Base-by-base conservation (phyloP, 106 monocot species). In the Hemerocallis citrina region DNA sequence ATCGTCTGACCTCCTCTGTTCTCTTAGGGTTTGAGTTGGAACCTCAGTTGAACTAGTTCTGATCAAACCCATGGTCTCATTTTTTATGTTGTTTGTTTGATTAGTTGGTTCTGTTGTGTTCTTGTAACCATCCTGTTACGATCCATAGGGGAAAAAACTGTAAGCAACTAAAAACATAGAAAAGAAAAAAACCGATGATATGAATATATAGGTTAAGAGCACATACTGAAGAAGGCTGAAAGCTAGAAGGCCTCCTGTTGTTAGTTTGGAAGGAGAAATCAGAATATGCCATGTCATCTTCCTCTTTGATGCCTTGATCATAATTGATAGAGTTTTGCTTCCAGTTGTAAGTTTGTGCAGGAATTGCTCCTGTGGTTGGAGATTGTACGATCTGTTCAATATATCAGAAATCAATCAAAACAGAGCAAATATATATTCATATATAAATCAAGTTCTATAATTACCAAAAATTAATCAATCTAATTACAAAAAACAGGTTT, bases 291-390 rank as follows among this genome's bases (percentile, higher is more conserved):
- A 33, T 81, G 37, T 60, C 47, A 67, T 81, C 77, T 13, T 77
- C 74, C 37, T 78, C 78, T 42, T 55, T 59, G 59, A 9, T 59
- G 22, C 66, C 49, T 33, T 75, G 73, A 5, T 63, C 41, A 20
- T 68, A 57, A 36, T 40, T 47, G 1, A 17, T 22, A 8, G 55
- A 20, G n/a, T 16, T 59, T 54, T 21, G 32, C 33, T 47, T 77
- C 64, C 76, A 77, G 25, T 77, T 66, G 73, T 67, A 50, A 28
- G 70, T 21, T 43, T 70, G 60, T 6, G 45, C 21, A 11, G 80
- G 67, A n/a, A 80, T 59, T 32, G 64, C 61, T n/a, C 81, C 85
- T 49, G 81, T 85, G 11, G 81, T 85, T 42, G 81, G 81, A 71
- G 85, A 81, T 13, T 62, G 73, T 38, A 80, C 65, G 16, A 85